Conservation (phyloP, 2,329 filamentous ascomycete genomes). For the Cryphonectria naterciae region DNA sequence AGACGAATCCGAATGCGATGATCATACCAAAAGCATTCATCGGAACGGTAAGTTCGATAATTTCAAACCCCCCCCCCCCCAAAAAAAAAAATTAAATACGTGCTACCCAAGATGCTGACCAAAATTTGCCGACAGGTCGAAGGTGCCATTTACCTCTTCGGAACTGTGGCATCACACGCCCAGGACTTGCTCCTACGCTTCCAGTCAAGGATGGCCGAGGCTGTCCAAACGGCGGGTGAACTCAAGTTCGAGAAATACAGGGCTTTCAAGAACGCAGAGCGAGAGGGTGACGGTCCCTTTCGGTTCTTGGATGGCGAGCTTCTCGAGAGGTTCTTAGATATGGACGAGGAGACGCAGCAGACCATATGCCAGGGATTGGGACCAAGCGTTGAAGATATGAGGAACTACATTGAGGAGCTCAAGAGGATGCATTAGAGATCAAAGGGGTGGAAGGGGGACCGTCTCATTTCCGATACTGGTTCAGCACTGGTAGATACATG, state of each 20-base stretch:
- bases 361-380: conserved; percentile 59
- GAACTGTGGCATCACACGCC: conserved; percentile 71
- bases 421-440: conserved; percentile 59
- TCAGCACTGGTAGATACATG: background rate
- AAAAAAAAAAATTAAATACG: too few relatives aligned
- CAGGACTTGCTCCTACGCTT: conserved; percentile 83
- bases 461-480: background rate
- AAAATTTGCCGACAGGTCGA: conserved; percentile 65
- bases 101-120: conserved; percentile 26
- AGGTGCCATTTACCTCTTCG: conserved; percentile 89
- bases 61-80: too few relatives aligned
- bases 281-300: conserved; percentile 74
- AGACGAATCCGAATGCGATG: conserved; percentile 64
- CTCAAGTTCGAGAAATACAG: conserved; percentile 80
- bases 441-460: too few relatives aligned
- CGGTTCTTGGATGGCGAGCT: conserved; percentile 93
- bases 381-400: conserved; percentile 65
- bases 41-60: conserved; percentile 69
- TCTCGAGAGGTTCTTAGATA: conserved; percentile 80
- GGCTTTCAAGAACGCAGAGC: conserved; percentile 75
- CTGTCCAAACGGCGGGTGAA: conserved; percentile 70
- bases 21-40: conserved; percentile 85
- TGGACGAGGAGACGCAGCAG: conserved; percentile 62
- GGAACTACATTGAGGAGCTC: conserved; percentile 65
- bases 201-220: conserved; percentile 70